Percentiles rank a stretch among this genome's conserved stretches.
These are phyloP conservation scores for Teunomyces lycoperdinae DNA, from an alignment of 805 yeast species.

Conservation along the genomic window DNA sequence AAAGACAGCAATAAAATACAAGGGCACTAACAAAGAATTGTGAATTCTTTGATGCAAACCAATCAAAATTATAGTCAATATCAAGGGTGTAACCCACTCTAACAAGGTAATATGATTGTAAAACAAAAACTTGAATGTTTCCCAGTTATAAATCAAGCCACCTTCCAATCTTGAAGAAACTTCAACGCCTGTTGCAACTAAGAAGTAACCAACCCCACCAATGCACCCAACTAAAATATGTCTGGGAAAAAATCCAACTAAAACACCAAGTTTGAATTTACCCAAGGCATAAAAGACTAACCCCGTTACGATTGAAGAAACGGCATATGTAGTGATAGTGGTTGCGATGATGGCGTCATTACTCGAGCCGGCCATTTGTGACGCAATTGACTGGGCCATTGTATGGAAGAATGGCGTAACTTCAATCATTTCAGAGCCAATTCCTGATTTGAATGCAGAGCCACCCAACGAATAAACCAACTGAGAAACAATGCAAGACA, in stretches of 20 bases:
- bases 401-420: conserved; percentile 98
- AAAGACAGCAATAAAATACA: conserved; percentile 73
- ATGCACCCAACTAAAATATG: conserved; percentile 96
- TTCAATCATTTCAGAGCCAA: conserved; percentile 98
- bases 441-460: conserved; percentile 83
- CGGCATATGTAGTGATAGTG: conserved; percentile 79
- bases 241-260: conserved; percentile 94
- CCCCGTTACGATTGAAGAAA: conserved; percentile 86
- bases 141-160: conserved; percentile 60
- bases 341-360: conserved; percentile 69
- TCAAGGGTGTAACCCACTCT: conserved; percentile 68
- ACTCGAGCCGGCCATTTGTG: conserved; percentile 43
- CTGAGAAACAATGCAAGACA: conserved; percentile 88
- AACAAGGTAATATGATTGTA: conserved; percentile 29
- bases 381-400: conserved; percentile 76
- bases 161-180: conserved; percentile 82
- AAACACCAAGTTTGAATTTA: conserved; percentile 71
- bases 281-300: conserved; percentile 75
- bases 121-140: conserved; percentile 53
- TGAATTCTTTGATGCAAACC: conserved; percentile 51
- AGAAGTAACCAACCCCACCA: conserved; percentile 96
- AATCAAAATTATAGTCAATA: conserved; percentile 59
- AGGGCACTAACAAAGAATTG: conserved; percentile 76
- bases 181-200: conserved; percentile 86
- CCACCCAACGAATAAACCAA: conserved; percentile 87